Evolutionary conservation across 1,284 basidiomycete species (phyloP).

Genomic region (Malassezia restricta): DNA sequence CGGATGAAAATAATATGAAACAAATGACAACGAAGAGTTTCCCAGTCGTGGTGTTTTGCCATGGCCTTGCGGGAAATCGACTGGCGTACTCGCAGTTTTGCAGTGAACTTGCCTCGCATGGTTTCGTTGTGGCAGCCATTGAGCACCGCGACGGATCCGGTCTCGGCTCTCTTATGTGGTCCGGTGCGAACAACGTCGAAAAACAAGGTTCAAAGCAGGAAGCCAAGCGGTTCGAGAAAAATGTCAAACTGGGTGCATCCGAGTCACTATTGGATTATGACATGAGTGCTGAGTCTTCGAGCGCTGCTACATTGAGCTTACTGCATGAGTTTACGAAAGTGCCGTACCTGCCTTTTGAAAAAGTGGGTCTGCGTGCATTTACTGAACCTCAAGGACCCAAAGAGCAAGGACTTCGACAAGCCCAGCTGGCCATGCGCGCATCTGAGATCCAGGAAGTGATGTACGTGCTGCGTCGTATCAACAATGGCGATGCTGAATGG

Average conservation of each 20-base stretch:
- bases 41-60: constrained; percentile 34
- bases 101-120: constrained; percentile 30
- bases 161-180: constrained; percentile 46
- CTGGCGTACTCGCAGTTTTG: constrained; percentile 37
- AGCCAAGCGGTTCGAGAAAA: background rate
- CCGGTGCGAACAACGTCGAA: background rate
- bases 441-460: constrained; percentile 48
- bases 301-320: background rate
- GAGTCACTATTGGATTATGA: constrained; percentile 40
- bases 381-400: constrained; percentile 27
- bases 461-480: constrained; percentile 41
- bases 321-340: constrained; percentile 8
- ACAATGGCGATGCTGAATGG: constrained; percentile 30
- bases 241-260: background rate
- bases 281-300: constrained; percentile 5
- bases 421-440: constrained; percentile 50
- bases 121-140: constrained; percentile 48
- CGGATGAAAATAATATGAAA: background rate
- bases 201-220: background rate
- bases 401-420: constrained; percentile 48
- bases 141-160: constrained; percentile 52
- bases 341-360: constrained; percentile 44
- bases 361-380: constrained; percentile 42
- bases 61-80: constrained; percentile 34
- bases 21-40: constrained; percentile 13